Evolutionary conservation across 805 yeast species (phyloP).

Genomic region (Kluyveromyces lactis): DNA sequence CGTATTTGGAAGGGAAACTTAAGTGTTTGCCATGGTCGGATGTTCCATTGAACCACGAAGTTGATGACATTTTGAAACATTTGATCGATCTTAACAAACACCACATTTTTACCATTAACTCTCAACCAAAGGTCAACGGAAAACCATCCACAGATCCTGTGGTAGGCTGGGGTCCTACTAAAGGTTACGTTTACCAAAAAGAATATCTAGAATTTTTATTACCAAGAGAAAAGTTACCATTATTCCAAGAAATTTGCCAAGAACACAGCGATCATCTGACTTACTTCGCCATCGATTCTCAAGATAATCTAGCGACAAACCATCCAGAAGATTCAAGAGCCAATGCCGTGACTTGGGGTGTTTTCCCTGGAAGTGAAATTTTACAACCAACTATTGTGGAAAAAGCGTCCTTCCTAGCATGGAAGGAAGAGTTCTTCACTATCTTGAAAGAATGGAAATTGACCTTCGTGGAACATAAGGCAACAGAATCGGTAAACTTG

Average conservation of each 20-base stretch:
- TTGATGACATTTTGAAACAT: conserved; percentile 48
- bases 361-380: conserved; percentile 91
- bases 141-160: conserved; percentile 57
- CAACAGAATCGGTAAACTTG: conserved; percentile 22
- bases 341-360: conserved; percentile 98
- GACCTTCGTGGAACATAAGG: conserved; percentile 35
- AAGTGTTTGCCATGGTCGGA: conserved; percentile 91
- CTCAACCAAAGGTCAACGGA: conserved; percentile 91
- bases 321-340: conserved; percentile 62
- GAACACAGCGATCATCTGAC: conserved; percentile 48
- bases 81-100: conserved; percentile 56
- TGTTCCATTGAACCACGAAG: conserved; percentile 75
- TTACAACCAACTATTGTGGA: conserved; percentile 95
- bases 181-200: conserved; percentile 91
- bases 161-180: conserved; percentile 92
- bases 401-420: conserved; percentile 82
- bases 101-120: conserved; percentile 77
- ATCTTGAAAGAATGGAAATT: conserved; percentile 75
- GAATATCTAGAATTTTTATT: conserved; percentile 84
- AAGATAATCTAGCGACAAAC: conserved; percentile 55
- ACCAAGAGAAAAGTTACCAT: conserved; percentile 39
- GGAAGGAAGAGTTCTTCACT: conserved; percentile 93
- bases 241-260: conserved; percentile 38
- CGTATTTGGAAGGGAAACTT: conserved; percentile 65
- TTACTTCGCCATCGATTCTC: conserved; percentile 64